These are phyloP conservation scores for Hanseniaspora uvarum DNA, from an alignment of 1,139 yeast species.

Conservation along the genomic window DNA sequence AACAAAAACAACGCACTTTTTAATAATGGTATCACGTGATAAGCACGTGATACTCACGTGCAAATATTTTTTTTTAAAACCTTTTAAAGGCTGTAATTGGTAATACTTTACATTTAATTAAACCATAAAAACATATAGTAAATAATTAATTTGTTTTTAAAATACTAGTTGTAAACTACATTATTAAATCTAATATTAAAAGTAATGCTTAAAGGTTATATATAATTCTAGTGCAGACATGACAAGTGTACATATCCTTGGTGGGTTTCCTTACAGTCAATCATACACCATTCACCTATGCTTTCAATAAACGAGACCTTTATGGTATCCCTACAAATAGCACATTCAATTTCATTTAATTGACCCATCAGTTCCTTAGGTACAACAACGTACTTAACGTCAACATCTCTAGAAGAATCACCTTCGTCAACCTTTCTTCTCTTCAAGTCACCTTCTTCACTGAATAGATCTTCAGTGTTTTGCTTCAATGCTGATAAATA, in stretches of 20 bases:
- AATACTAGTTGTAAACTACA: too few species aligned
- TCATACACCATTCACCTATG: slow-evolving; percentile 94
- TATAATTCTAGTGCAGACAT: slow-evolving; percentile 43
- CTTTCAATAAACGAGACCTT: slow-evolving; percentile 79
- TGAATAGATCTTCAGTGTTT: not conserved
- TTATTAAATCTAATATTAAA: too few species aligned
- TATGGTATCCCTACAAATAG: slow-evolving; percentile 75
- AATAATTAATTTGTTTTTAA: too few species aligned
- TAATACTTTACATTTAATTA: too few species aligned
- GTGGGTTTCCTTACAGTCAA: slow-evolving; percentile 54
- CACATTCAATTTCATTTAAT: slow-evolving; percentile 65
- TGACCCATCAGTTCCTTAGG: slow-evolving; percentile 48
- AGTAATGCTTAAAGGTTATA: too few species aligned
- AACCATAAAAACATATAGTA: too few species aligned
- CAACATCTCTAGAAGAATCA: slow-evolving; percentile 19
- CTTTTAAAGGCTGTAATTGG: too few species aligned
- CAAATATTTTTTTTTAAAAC: too few species aligned
- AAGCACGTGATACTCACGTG: too few species aligned
- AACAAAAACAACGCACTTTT: too few species aligned
- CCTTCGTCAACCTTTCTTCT: slow-evolving; percentile 19
- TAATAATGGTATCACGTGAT: too few species aligned
- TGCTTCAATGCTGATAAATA: not conserved
- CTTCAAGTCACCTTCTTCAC: not conserved
- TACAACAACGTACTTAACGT: slow-evolving; percentile 49
- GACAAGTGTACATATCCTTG: slow-evolving; percentile 71